Percentiles rank a stretch among this genome's conserved stretches.
These are phyloP conservation scores for Oryza coarctata DNA, from an alignment of 176 grass and related monocot species.

Conservation along the genomic window DNA sequence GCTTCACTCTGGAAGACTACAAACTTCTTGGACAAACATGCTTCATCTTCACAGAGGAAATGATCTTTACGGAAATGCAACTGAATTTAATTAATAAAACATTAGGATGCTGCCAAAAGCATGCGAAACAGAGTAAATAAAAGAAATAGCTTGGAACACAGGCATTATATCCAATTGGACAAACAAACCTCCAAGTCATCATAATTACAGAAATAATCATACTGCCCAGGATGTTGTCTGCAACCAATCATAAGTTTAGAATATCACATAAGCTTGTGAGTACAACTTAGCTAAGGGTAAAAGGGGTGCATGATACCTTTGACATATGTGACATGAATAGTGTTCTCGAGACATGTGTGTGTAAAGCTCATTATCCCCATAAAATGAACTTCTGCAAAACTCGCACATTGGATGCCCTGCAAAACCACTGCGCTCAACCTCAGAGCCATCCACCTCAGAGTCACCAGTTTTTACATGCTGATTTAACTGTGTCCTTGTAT, in stretches of 20 bases:
- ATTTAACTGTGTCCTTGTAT: conserved; percentile 67
- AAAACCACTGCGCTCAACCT: conserved; percentile 89
- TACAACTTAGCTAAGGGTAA: conserved; percentile 1
- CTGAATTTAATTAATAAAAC: conserved; percentile 39
- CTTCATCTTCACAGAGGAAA: conserved; percentile 85
- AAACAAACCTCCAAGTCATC: conserved; percentile 83
- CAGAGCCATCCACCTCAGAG: conserved; percentile 93
- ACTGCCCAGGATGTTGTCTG: conserved; percentile 70
- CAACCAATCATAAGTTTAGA: conserved; percentile 36
- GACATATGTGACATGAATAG: conserved; percentile 84
- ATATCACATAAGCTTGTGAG: neutral
- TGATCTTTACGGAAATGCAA: conserved; percentile 91
- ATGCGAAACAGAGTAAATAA: neutral
- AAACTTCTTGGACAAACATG: conserved; percentile 86
- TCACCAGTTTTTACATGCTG: conserved; percentile 85
- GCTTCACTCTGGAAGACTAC: conserved; percentile 78
- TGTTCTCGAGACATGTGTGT: conserved; percentile 77
- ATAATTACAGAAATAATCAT: conserved; percentile 89
- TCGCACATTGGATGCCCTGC: conserved; percentile 76
- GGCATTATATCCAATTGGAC: neutral
- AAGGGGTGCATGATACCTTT: conserved; percentile 47
- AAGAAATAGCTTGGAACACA: conserved; percentile 2
- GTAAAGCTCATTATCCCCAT: conserved; percentile 96
- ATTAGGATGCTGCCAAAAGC: conserved; percentile 9
- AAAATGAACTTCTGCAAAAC: conserved; percentile 75